Evolutionary conservation across 2,329 filamentous ascomycete genomes (phyloP), one percentile per base, ranked within the genome.

Genomic region (Endoconidiophora laricicola): DNA sequence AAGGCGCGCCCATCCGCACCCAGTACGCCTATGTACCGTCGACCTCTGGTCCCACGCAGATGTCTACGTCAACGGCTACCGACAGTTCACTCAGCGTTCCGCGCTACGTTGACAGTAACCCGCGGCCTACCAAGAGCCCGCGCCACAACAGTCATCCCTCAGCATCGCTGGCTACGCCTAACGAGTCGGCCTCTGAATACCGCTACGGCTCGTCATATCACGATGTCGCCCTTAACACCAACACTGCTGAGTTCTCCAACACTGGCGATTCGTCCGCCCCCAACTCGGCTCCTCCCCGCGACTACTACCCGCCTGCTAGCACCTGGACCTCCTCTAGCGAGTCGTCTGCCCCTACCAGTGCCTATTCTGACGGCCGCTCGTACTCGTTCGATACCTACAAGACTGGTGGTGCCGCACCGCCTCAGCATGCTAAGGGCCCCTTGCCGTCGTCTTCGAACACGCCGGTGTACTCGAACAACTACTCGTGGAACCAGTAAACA

Each of bases 21-120:
- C 72, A 74, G 55, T 78, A 74, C 58, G 69, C 71, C 10, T 78
- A 77, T 58, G 66, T 70, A 23, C 69, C 70, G 29, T 64, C 69
- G 10, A 68, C 70, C 3, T 69, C 71, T 3, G 68, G 70, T 1
- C 66, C 73, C 4, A 65, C 71, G 3, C 71, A 73, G 44, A 62
- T 76, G 3, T 68, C 73, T 4, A 61, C 68, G 12, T 60, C 68
- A 16, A 62, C 62, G 38, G 60, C 60, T 56, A 60, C 66, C 2
- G 70, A 73, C 48, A 66, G 63, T 52, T 65, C 65, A 18, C 65
- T 76, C 50, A 74, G 65, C 57, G 69, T 78, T 43, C 73, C 74
- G 9, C 67, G 74, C 55, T 78, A 77, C 57, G 67, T 78, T 44
- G 74, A 78, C 58, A 65, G 60, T 55, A 74, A 71, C 55, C 66